Base-by-base conservation (phyloP, 2,329 filamentous ascomycete genomes). In the Arthrobotrys musiformis region DNA sequence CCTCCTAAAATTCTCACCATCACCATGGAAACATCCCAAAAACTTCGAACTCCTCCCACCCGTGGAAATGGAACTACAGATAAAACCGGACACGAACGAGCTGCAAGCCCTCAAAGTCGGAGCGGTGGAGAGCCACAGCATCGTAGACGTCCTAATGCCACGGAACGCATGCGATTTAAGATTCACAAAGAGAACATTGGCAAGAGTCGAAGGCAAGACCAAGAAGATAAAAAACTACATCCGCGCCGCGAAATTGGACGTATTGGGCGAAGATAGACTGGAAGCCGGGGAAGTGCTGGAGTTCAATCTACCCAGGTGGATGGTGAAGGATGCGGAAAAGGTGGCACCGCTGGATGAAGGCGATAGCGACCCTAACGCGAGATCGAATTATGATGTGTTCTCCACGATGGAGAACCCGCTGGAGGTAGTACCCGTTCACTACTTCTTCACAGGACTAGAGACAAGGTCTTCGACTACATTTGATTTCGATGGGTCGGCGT, bases 1-100 rank as follows among this genome's bases (percentile, higher is more conserved):
- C 28, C 62, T 75, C 13, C 67, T 81, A 30, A 79, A 78, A 42
- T 80, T 81, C 56, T 70, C 78, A 22, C 80, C 80, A 26, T 80
- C 79, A 1, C 80, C 80, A n/a, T 81, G 79, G 80, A 48, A 44
- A 8, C 63, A 78, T 30, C 80, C 76, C 1, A 48, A 67, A 37
- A 75, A 61, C 24, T 81, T 81, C 42, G 79, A 81, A 54, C 50
- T 63, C 7, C 78, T 80, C 24, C 80, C 80, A 15, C 79, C 79
- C 9, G 74, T 81, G 3, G 78, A 81, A 56, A 77, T 81, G 77
- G 76, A 70, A 11, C 9, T 80, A 19, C 60, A 52, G n/a, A 72
- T 81, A 11, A 72, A 81, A 40, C 62, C 76, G 8, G 33, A 60
- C 15, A 73, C 67, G 8, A 80, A 80, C 28, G 48, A 79, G 9